Evolutionary conservation across 345 rosid species (phyloP).

Genomic region (Rhodamnia argentea): DNA sequence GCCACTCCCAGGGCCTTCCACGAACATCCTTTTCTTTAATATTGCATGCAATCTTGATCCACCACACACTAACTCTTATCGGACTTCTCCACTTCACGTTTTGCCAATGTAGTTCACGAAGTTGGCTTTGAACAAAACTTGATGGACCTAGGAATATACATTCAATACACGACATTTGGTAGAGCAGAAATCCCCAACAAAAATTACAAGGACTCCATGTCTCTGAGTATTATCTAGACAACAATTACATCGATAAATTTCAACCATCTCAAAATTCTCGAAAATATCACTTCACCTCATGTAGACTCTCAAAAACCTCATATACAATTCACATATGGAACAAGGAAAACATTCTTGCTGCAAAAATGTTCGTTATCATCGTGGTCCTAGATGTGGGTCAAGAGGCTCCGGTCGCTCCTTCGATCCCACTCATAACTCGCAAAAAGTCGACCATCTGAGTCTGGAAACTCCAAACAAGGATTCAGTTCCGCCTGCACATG

Average conservation of each 20-base stretch:
- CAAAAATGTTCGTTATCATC: background rate
- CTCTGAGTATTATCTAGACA: background rate
- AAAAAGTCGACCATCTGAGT: background rate
- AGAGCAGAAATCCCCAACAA: background rate
- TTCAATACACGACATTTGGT: background rate
- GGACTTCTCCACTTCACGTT: background rate
- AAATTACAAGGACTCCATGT: background rate
- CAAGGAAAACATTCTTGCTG: background rate
- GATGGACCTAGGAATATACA: background rate
- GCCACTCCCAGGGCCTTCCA: background rate
- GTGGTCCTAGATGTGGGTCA: background rate
- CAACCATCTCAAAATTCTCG: background rate
- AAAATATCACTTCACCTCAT: background rate
- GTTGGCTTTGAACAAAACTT: background rate
- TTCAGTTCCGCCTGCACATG: background rate
- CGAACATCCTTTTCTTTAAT: background rate
- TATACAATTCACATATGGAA: background rate
- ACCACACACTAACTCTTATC: background rate
- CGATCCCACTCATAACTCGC: background rate
- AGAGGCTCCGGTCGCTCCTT: background rate
- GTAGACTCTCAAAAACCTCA: background rate
- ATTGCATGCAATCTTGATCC: background rate
- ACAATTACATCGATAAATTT: background rate
- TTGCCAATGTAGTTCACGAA: background rate
- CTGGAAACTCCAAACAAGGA: background rate